Evolutionary conservation across 371 early-diverging fungal species (phyloP).

Genomic region (Syncephalastrum sp.): DNA sequence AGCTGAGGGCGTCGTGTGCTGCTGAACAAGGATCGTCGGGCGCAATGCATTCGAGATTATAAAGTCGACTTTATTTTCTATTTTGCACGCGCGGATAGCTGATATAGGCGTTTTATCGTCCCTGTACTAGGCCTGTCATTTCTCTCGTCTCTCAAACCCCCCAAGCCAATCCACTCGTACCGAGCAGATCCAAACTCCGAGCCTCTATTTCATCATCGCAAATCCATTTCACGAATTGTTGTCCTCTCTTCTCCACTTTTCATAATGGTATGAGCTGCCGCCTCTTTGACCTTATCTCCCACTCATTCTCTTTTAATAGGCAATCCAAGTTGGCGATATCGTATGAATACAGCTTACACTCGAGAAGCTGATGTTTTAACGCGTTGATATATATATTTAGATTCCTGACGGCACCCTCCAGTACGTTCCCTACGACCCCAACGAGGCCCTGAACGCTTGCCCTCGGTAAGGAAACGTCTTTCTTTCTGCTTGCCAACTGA

Average conservation of each 20-base stretch:
- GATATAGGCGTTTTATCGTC: background rate
- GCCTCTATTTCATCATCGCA: background rate
- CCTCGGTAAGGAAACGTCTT: constrained; percentile 20
- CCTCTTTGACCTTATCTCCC: background rate
- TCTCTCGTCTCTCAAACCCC: no score
- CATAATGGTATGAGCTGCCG: background rate
- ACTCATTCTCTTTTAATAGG: constrained; percentile 2
- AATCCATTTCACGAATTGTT: constrained; percentile 4
- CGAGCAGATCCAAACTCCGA: no score
- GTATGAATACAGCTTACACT: constrained; percentile 11
- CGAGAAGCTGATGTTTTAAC: background rate
- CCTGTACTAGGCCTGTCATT: no score
- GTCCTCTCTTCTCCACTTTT: constrained; percentile 2
- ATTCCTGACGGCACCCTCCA: constrained; percentile 40
- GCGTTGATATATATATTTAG: constrained; percentile 9
- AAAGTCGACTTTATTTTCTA: background rate
- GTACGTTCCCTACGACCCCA: constrained; percentile 44
- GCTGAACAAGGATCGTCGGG: no score
- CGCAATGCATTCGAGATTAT: no score
- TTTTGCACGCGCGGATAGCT: background rate
- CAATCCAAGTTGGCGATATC: constrained; percentile 26
- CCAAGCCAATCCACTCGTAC: no score
- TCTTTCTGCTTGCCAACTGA: background rate
- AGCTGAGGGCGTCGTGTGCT: background rate
- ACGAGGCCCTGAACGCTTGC: constrained; percentile 34